These are phyloP conservation scores for Ophiostoma perfectum DNA, from an alignment of 2,329 filamentous ascomycete species.

Conservation along the genomic window DNA sequence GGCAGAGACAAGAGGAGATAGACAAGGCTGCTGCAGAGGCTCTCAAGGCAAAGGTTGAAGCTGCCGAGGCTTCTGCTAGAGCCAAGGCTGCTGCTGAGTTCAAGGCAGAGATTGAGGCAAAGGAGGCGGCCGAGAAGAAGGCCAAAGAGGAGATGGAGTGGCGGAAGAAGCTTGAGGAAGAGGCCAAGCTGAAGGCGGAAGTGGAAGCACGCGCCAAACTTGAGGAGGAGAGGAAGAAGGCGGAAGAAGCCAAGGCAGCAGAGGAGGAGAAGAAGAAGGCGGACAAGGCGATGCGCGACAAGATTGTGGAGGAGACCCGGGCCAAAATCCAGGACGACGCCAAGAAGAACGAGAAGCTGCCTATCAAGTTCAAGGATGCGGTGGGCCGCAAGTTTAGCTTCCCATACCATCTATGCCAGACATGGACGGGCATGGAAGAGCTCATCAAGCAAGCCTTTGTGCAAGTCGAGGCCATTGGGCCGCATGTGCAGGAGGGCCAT, in stretches of 20 bases:
- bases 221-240: constrained; percentile 44
- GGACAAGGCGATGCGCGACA: constrained; percentile 51
- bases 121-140: constrained; percentile 30
- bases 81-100: constrained; percentile 38
- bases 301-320: constrained; percentile 44
- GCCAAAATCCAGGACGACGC: constrained; percentile 41
- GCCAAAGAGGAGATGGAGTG: constrained; percentile 36
- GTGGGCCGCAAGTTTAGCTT: constrained; percentile 90
- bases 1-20: background rate
- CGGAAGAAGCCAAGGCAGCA: constrained; percentile 40
- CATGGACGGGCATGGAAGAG: constrained; percentile 82
- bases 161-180: constrained; percentile 45
- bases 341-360: constrained; percentile 57
- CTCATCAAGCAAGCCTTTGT: constrained; percentile 79
- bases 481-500: constrained; percentile 70
- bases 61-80: constrained; percentile 42
- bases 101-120: constrained; percentile 36
- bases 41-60: constrained; percentile 38
- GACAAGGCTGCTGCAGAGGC: constrained; percentile 45
- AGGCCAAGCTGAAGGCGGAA: constrained; percentile 39
- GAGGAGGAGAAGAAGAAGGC: constrained; percentile 50
- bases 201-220: constrained; percentile 41
- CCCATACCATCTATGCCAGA: constrained; percentile 77
- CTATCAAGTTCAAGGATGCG: constrained; percentile 86
- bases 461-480: constrained; percentile 70